A percentile compares a stretch with the other conserved stretches of the same genome.
Conservation (phyloP, 2,329 filamentous ascomycete species). For the Phialophora tarda region DNA sequence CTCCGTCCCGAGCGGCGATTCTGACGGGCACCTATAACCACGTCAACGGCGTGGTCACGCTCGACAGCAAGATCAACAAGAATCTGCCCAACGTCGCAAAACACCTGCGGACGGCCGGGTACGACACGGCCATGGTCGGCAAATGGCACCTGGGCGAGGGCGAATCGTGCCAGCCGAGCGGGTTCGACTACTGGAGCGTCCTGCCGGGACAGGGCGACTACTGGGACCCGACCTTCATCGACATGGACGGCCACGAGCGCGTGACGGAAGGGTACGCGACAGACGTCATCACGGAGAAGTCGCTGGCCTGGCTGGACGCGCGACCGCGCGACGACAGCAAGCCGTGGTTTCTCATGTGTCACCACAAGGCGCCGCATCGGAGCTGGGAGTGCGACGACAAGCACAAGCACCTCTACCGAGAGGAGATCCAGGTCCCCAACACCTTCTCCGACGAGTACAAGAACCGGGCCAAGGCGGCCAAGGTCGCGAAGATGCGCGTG, state of each 20-base stretch:
- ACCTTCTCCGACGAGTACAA: constrained; percentile 63
- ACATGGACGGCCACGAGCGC: constrained; percentile 43
- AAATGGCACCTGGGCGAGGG: constrained; percentile 63
- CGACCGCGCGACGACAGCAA: constrained; percentile 54
- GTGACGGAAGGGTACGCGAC: constrained; percentile 55
- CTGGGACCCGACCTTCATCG: constrained; percentile 59
- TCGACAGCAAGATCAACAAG: constrained; percentile 58
- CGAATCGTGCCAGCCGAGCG: constrained; percentile 53
- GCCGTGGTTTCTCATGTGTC: constrained; percentile 60
- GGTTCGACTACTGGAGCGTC: constrained; percentile 60
- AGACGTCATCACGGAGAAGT: constrained; percentile 41
- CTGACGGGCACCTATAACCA: constrained; percentile 60
- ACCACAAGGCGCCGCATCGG: constrained; percentile 62
- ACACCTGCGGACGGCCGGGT: constrained; percentile 53
- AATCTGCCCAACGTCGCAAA: constrained; percentile 60
- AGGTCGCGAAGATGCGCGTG: constrained; percentile 59
- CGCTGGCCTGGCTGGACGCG: constrained; percentile 40
- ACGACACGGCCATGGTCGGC: constrained; percentile 60
- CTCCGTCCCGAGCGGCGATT: constrained; percentile 58
- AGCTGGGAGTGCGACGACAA: constrained; percentile 59
- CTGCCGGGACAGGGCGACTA: constrained; percentile 60
- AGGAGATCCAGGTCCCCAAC: constrained; percentile 56
- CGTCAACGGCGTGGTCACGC: constrained; percentile 59
- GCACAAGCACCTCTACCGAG: constrained; percentile 56
- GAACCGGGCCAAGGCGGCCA: constrained; percentile 58